Evolutionary conservation across 148 eudicot species (phyloP).

Genomic region (Amaranthus cruentus): DNA sequence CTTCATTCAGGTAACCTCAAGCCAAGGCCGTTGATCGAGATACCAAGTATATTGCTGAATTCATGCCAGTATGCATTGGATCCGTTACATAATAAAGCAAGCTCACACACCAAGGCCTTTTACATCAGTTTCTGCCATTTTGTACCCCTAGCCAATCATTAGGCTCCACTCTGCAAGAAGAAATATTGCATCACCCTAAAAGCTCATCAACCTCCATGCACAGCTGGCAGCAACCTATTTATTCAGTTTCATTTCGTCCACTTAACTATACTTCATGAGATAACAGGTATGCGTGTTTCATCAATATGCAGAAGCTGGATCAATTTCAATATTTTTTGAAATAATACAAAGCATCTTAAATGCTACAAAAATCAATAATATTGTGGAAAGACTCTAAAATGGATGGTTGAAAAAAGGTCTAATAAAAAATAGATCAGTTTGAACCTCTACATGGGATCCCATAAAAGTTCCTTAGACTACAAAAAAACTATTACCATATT

Average conservation of each 20-base stretch:
- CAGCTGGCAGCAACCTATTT: not conserved
- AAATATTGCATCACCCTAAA: not conserved
- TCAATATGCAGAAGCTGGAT: not conserved
- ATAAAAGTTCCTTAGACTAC: not conserved
- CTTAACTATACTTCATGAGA: not conserved
- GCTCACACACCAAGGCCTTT: not conserved
- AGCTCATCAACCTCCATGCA: not conserved
- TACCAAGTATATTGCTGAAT: too few relatives aligned
- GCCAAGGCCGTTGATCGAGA: too few relatives aligned
- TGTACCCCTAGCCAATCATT: not conserved
- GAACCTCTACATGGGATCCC: not conserved
- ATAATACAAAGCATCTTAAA: not conserved
- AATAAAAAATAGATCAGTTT: not conserved
- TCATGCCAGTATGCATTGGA: not conserved
- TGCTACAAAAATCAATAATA: not conserved
- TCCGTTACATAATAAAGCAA: not conserved
- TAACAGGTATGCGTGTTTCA: not conserved
- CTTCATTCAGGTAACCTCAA: too few relatives aligned
- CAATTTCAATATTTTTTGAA: not conserved
- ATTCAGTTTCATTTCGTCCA: not conserved
- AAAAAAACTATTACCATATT: not conserved
- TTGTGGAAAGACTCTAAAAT: not conserved
- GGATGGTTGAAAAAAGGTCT: not conserved
- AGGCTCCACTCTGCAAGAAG: not conserved
- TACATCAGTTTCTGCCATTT: not conserved